These are phyloP conservation scores for Piloderma croceum DNA, from an alignment of 768 basidiomycete genomes.

Conservation along the genomic window DNA sequence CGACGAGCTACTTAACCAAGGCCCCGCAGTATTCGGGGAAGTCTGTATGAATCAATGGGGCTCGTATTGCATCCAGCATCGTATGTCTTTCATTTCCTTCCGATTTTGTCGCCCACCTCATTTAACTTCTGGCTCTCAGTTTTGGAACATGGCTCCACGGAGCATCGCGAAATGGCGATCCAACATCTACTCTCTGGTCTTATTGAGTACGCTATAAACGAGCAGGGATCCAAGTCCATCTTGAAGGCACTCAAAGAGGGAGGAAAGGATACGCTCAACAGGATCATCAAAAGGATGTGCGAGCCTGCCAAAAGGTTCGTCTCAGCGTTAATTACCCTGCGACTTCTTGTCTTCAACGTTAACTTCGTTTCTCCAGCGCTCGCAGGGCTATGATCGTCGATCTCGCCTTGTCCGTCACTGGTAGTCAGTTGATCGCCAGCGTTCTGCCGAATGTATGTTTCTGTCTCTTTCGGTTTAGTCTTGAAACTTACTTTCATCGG, in stretches of 20 bases:
- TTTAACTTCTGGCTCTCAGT: conserved; percentile 36
- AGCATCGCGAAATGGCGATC: conserved; percentile 70
- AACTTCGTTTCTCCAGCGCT: conserved; percentile 33
- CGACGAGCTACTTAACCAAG: conserved; percentile 75
- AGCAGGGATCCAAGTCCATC: conserved; percentile 85
- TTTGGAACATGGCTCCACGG: conserved; percentile 76
- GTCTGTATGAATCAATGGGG: conserved; percentile 89
- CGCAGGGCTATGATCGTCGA: conserved; percentile 85
- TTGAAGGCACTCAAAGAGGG: conserved; percentile 85
- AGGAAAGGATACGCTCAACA: conserved; percentile 68
- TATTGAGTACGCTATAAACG: conserved; percentile 72
- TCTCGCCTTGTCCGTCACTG: conserved; percentile 75
- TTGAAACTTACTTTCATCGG: conserved; percentile 8
- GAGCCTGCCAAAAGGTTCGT: conserved; percentile 76
- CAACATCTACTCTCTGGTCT: conserved; percentile 73
- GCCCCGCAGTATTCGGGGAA: conserved; percentile 59
- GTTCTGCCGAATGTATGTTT: conserved; percentile 65
- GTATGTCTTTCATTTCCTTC: conserved; percentile 38
- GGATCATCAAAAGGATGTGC: conserved; percentile 76
- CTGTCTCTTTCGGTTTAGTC: conserved; percentile 1
- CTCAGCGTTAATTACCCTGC: conserved; percentile 1
- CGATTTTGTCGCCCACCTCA: conserved; percentile 4
- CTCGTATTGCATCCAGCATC: conserved; percentile 81
- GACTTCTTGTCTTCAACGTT: neutral
- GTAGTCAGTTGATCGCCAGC: conserved; percentile 80